Conservation (phyloP, 75 land plant genomes). For the Cunninghamia lanceolata region DNA sequence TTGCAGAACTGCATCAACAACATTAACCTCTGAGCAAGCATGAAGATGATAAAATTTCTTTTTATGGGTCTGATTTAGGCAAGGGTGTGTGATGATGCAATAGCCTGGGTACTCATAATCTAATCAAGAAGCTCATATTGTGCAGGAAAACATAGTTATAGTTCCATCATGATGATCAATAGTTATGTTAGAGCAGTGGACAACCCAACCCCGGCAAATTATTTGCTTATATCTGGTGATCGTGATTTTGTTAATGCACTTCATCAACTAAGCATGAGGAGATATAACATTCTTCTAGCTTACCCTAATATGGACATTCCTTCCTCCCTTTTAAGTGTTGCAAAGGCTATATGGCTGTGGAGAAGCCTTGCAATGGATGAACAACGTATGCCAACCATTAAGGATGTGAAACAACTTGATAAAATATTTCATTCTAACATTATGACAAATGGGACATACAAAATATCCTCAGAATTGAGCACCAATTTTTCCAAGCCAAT, state of each 20-base stretch:
- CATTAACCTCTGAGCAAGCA: no score
- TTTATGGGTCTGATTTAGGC: no score
- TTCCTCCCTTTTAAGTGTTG: constrained; percentile 66
- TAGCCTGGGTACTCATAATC: no score
- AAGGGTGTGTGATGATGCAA: no score
- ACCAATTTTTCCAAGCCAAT: neutral
- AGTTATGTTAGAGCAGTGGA: constrained; percentile 86
- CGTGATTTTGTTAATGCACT: constrained; percentile 75
- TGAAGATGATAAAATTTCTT: no score
- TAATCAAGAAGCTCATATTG: no score
- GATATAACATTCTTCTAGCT: constrained; percentile 74
- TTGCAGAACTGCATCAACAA: no score
- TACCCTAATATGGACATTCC: constrained; percentile 55
- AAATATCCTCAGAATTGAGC: neutral
- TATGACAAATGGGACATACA: no score
- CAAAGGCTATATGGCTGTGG: constrained; percentile 73
- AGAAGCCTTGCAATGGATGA: constrained; percentile 51
- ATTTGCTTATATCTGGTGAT: constrained; percentile 77
- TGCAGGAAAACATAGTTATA: no score
- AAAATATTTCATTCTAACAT: no score
- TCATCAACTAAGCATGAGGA: constrained; percentile 65
- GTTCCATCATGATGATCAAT: no score
- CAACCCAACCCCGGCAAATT: constrained; percentile 77
- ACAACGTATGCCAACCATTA: constrained; percentile 13
- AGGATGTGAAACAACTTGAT: no score